Evolutionary conservation across 176 grass and related monocot species (phyloP).

Genomic region (Eremochloa ophiuroides): DNA sequence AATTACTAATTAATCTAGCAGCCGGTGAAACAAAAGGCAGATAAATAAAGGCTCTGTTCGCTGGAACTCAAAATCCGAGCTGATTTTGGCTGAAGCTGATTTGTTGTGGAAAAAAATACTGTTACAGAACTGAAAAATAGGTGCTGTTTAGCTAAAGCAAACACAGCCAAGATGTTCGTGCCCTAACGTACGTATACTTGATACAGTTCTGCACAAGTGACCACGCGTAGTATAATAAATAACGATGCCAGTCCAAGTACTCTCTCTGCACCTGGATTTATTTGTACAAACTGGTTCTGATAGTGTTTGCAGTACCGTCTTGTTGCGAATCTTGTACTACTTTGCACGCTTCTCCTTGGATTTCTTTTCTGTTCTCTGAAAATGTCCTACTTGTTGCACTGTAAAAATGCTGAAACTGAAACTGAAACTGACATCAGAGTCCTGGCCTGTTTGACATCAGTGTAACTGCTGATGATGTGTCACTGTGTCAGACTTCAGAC

Average conservation of each 20-base stretch:
- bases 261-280: not conserved
- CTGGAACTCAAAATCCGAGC: too few species aligned
- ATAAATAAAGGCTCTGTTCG: too few species aligned
- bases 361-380: not conserved
- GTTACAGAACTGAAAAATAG: too few species aligned
- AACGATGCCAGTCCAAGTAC: too few species aligned
- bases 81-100: too few species aligned
- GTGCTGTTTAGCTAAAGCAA: too few species aligned
- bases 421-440: too few species aligned
- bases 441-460: not conserved
- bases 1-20: not conserved
- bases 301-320: not conserved
- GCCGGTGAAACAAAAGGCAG: not conserved
- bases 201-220: not conserved
- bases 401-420: too few species aligned
- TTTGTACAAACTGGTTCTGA: not conserved
- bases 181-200: not conserved
- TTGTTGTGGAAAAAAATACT: too few species aligned
- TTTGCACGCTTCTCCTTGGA: not conserved
- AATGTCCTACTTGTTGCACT: not conserved
- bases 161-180: too few species aligned
- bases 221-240: too few species aligned
- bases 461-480: not conserved
- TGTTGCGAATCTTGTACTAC: not conserved
- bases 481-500: not conserved